Base-by-base conservation (phyloP, 306 rosid species). In the Comarum palustre region DNA sequence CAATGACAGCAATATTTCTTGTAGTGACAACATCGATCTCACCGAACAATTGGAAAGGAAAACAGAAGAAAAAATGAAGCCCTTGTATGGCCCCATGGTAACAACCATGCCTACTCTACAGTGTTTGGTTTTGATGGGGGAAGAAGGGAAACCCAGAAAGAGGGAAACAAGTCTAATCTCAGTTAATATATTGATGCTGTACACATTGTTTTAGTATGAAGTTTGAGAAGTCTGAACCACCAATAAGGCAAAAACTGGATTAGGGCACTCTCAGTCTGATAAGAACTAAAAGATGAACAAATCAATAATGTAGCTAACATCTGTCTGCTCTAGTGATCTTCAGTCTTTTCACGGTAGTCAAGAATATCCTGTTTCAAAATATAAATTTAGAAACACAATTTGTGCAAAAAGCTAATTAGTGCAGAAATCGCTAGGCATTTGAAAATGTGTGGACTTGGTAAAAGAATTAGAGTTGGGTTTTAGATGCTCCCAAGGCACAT, bases 301-400 rank as follows among this genome's bases (percentile, higher is more conserved):
- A 51, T 59, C 20, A 32, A 25, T 38, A 72, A 42, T 25, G 19
- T 29, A 42, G 42, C 66, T 36, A 70, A 72, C 75, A 41, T 58
- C 68, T 72, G 67, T 72, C 75, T 41, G 75, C 75, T 72, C 68
- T 58, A 1, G 75, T 72, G 67, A 72, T 72, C 75, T 42, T 72
- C 75, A 72, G 15, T 54, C 75, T 72, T 58, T 72, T 72, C 75
- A 72, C 75, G 2, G 57, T 58, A 17, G 67, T 72, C 75, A 72
- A 41, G 75, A 72, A 72, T 16, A 72, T 72, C 75, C 75, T 72
- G 75, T 57, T 22, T 25, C 34, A 27, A 46, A 11, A 25, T 4
- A 52, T n/a, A 58, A 72, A 42, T 42, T 57, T 29, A 68, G 42
- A 27, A 2, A 16, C 22, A 46, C 36, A 46, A 42, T 24, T 7